phyloP scores from a whole-genome alignment of 805 yeast species.

The Ogataea wickerhamii region DNA sequence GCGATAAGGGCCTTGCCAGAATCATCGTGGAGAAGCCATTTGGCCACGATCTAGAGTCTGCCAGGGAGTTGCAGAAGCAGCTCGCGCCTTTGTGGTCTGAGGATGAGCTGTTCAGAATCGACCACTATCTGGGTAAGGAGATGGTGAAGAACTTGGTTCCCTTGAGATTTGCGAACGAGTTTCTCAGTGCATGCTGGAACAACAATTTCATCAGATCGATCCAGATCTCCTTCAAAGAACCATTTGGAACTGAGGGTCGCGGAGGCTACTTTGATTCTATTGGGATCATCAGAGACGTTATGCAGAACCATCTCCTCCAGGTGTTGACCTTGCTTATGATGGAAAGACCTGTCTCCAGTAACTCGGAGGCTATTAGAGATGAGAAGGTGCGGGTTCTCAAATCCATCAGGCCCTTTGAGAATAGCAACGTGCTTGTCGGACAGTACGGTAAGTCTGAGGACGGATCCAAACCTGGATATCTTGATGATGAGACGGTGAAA shows the following conservation, averaged over 20 bases:
- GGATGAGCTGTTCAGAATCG: constrained; percentile 91
- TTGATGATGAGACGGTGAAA: constrained; percentile 88
- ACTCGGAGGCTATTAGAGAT: constrained; percentile 91
- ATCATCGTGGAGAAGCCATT: constrained; percentile 95
- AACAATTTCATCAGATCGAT: constrained; percentile 71
- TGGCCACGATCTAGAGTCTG: constrained; percentile 82
- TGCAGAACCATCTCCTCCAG: constrained; percentile 96
- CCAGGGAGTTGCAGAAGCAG: constrained; percentile 70
- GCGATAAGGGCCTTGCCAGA: constrained; percentile 63
- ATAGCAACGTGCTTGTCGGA: constrained; percentile 70
- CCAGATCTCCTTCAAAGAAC: constrained; percentile 92
- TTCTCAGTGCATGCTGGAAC: constrained; percentile 88
- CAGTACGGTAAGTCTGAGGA: constrained; percentile 84
- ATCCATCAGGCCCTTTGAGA: constrained; percentile 67
- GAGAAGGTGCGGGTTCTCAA: constrained; percentile 92
- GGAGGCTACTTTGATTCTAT: constrained; percentile 96
- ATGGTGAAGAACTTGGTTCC: constrained; percentile 92
- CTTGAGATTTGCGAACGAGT: constrained; percentile 85
- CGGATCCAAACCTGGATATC: constrained; percentile 84
- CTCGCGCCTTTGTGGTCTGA: constrained; percentile 86
- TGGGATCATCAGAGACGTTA: constrained; percentile 96
- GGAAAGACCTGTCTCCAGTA: constrained; percentile 92
- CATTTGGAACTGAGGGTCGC: constrained; percentile 98
- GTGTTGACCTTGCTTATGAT: constrained; percentile 86
- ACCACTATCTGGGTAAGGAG: constrained; percentile 96